Evolutionary conservation across 208 protist genomes (phyloP).

Genomic region (Acanthamoeba lenticulata): DNA sequence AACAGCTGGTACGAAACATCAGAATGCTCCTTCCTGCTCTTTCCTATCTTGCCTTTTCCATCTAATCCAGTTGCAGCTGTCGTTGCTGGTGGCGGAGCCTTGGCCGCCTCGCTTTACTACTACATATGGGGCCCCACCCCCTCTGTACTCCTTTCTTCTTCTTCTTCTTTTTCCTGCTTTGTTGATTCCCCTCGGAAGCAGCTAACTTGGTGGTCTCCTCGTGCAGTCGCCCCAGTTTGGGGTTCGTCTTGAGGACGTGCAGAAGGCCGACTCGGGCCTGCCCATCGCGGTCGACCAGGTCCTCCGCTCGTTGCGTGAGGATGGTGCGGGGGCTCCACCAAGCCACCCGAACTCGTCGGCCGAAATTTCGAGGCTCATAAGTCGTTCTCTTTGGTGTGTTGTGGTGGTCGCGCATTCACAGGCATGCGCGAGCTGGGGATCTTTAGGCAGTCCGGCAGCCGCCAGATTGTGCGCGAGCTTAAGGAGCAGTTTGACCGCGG

Average conservation of each 20-base stretch:
- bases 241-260: neutral
- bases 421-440: slow-evolving; percentile 4
- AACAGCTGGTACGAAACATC: neutral
- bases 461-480: neutral
- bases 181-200: neutral
- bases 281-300: neutral
- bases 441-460: slow-evolving; percentile 17
- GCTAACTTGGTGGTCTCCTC: neutral
- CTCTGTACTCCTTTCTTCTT: neutral
- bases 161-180: neutral
- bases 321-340: neutral
- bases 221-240: neutral
- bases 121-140: neutral
- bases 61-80: neutral
- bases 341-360: neutral
- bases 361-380: neutral
- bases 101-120: slow-evolving; percentile 5
- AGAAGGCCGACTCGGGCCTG: neutral
- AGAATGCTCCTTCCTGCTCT: neutral
- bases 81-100: neutral
- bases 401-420: neutral
- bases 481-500: neutral
- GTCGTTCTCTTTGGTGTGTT: no score
- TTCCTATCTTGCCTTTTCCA: neutral
- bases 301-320: neutral